Conservation (phyloP, 139 green algal genomes). For the Medakamo hakoo region DNA sequence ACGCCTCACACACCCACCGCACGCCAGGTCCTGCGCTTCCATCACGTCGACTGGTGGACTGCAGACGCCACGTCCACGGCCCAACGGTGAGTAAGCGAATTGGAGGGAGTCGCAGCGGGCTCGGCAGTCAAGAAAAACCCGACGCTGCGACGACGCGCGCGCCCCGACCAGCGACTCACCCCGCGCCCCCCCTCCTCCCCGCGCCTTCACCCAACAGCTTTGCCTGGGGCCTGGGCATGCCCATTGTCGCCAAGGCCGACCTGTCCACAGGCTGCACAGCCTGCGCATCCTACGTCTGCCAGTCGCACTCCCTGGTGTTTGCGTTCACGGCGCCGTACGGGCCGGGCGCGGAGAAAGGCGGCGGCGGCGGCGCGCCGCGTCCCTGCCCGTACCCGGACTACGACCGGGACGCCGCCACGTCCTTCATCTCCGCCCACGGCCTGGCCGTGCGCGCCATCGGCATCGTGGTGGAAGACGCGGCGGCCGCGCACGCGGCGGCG, state of each 20-base stretch:
- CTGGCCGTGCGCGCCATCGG: conserved; percentile 74
- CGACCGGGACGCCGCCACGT: conserved; percentile 27
- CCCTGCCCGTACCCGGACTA: conserved; percentile 27
- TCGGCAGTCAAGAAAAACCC: neutral
- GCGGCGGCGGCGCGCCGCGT: conserved; percentile 4
- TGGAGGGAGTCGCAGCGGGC: neutral
- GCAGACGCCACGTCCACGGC: conserved; percentile 72
- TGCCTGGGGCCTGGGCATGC: conserved; percentile 78
- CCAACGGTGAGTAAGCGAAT: conserved; percentile 26
- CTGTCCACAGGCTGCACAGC: conserved; percentile 64
- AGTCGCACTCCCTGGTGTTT: conserved; percentile 75
- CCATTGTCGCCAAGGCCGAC: conserved; percentile 71
- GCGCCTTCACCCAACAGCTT: conserved; percentile 42
- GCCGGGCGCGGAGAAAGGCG: conserved; percentile 9
- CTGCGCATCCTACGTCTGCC: conserved; percentile 73
- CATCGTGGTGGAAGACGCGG: conserved; percentile 67
- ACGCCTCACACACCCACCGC: neutral
- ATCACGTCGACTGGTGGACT: conserved; percentile 91
- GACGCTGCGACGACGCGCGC: neutral
- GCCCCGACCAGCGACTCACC: neutral
- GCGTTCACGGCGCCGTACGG: conserved; percentile 86
- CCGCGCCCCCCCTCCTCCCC: neutral
- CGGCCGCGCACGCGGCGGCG: conserved; percentile 42
- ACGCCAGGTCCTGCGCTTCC: conserved; percentile 50
- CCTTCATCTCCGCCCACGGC: conserved; percentile 75